These are phyloP conservation scores for Penicillium griseofulvum DNA, from an alignment of 2,329 filamentous ascomycete species.

Conservation along the genomic window DNA sequence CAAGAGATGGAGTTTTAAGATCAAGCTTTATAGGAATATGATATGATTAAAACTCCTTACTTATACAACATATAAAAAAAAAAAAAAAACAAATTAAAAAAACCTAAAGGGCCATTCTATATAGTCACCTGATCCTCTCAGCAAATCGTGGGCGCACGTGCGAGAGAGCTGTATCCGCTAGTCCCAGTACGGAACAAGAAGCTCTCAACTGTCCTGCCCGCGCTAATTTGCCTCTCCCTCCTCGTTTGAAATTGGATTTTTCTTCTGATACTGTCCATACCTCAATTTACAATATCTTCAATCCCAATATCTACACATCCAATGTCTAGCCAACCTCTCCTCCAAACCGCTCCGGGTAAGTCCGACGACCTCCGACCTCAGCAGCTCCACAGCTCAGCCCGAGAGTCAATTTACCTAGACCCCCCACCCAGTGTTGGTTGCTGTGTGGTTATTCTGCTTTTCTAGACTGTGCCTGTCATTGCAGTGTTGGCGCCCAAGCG, in stretches of 20 bases:
- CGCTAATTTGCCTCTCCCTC: neutral
- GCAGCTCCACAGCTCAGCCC: neutral
- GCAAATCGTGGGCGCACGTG: constrained; percentile 22
- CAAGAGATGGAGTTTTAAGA: too few species aligned
- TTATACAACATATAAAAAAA: too few species aligned
- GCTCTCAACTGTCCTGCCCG: too few species aligned
- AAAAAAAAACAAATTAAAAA: too few species aligned
- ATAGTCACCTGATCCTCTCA: constrained; percentile 11
- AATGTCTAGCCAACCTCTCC: constrained; percentile 96
- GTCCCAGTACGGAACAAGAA: constrained; percentile 10
- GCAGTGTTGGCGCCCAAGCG: neutral
- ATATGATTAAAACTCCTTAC: too few species aligned
- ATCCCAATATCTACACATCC: neutral
- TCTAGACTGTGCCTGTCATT: neutral
- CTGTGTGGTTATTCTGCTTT: neutral
- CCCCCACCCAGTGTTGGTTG: neutral
- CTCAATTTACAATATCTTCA: constrained; percentile 7
- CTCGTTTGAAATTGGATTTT: neutral
- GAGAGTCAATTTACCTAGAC: neutral
- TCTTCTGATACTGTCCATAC: neutral
- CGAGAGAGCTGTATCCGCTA: constrained; percentile 16
- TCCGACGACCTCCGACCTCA: constrained; percentile 5
- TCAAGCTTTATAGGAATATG: too few species aligned
- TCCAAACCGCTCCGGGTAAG: constrained; percentile 87
- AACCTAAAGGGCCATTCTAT: neutral